Percentiles rank a stretch among this genome's conserved stretches.
Evolutionary conservation across 140 eudicot genomes (phyloP).

Genomic region (Flaveria floridana): DNA sequence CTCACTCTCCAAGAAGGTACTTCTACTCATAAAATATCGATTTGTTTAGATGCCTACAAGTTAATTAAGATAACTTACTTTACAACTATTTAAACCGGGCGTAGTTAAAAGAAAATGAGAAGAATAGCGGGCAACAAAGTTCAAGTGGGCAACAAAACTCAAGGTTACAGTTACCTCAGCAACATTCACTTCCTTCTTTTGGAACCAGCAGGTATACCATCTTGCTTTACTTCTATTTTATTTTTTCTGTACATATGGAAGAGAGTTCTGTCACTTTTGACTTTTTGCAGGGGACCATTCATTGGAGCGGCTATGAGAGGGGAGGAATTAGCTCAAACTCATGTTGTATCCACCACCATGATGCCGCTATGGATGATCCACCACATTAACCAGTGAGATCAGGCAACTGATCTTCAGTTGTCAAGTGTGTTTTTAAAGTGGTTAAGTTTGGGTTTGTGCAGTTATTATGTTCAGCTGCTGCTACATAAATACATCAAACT

Average conservation of each 20-base stretch:
- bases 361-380: slow-evolving; percentile 60
- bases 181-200: slow-evolving; percentile 35
- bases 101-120: slow-evolving; percentile 57
- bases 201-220: slow-evolving; percentile 46
- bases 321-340: slow-evolving; percentile 35
- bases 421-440: slow-evolving; percentile 17
- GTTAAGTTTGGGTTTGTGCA: slow-evolving; percentile 16
- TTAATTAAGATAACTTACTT: background rate
- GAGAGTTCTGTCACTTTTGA: background rate
- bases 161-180: slow-evolving; percentile 23
- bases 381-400: slow-evolving; percentile 36
- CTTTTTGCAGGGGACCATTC: slow-evolving; percentile 35
- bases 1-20: slow-evolving; percentile 58
- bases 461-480: slow-evolving; percentile 13
- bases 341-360: slow-evolving; percentile 22
- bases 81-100: background rate
- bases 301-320: slow-evolving; percentile 39
- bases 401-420: background rate
- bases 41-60: background rate
- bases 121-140: slow-evolving; percentile 39
- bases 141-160: slow-evolving; percentile 30
- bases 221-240: background rate
- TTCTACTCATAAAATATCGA: background rate
- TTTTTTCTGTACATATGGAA: background rate
- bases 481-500: slow-evolving; percentile 13